phyloP scores from a whole-genome alignment of 352 stramenopile genomes.

The Blastocystis hominis region DNA sequence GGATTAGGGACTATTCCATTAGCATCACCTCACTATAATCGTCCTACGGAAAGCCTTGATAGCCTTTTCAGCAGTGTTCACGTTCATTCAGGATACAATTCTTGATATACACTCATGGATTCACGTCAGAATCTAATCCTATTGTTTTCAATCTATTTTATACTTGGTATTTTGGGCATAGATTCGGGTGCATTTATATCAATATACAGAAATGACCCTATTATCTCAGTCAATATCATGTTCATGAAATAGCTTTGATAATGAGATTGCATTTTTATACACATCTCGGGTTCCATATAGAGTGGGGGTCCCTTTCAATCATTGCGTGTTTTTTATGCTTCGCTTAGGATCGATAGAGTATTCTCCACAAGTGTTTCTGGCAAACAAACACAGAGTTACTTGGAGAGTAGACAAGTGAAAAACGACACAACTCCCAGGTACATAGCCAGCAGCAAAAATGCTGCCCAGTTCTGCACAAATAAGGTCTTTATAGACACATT shows the following conservation, averaged over 20 bases:
- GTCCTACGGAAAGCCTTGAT: conserved; percentile 42
- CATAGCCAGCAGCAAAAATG: background rate
- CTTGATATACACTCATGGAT: background rate
- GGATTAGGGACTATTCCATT: conserved; percentile 41
- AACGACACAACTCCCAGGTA: background rate
- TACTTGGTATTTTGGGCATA: too few species aligned
- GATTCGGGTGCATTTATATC: too few species aligned
- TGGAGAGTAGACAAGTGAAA: background rate
- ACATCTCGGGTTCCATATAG: too few species aligned
- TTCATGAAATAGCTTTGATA: too few species aligned
- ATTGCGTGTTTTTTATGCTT: too few species aligned
- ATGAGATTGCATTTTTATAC: too few species aligned
- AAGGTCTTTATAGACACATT: background rate
- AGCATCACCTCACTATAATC: background rate
- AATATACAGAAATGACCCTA: too few species aligned
- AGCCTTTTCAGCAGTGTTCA: conserved; percentile 42
- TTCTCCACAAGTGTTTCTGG: background rate
- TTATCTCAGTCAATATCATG: too few species aligned
- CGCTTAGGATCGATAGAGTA: too few species aligned
- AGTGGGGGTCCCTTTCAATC: too few species aligned
- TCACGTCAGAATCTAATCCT: background rate
- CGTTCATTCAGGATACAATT: conserved; percentile 13
- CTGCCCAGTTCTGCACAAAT: background rate
- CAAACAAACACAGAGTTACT: background rate
- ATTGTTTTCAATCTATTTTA: too few species aligned